Conservation (phyloP, 1,284 basidiomycete genomes). For the Cryptococcus sp. region DNA sequence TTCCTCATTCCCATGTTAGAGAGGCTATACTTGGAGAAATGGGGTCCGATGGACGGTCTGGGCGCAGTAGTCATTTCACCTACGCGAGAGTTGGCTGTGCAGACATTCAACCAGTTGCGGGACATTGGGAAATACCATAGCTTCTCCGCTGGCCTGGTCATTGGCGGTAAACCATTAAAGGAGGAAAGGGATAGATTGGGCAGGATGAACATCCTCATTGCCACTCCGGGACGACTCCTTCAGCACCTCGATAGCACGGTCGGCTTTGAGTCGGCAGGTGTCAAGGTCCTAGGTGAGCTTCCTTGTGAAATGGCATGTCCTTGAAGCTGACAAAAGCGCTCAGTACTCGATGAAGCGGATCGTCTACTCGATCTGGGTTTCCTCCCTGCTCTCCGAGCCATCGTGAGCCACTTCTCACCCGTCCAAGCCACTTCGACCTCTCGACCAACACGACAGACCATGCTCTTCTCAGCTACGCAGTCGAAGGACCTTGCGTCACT, state of each 20-base stretch:
- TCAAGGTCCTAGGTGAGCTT: slow-evolving; percentile 81
- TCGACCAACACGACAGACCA: slow-evolving; percentile 72
- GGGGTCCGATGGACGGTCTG: slow-evolving; percentile 80
- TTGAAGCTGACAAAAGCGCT: background rate
- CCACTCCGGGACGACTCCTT: slow-evolving; percentile 89
- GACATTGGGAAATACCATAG: slow-evolving; percentile 87
- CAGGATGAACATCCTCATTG: slow-evolving; percentile 96
- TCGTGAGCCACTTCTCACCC: slow-evolving; percentile 68
- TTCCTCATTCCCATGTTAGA: slow-evolving; percentile 79
- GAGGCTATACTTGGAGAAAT: slow-evolving; percentile 69
- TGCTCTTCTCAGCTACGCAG: slow-evolving; percentile 96
- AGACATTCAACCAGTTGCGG: slow-evolving; percentile 94
- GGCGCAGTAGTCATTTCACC: slow-evolving; percentile 94
- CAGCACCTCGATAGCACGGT: slow-evolving; percentile 99
- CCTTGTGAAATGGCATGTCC: too few relatives aligned
- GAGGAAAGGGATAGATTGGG: slow-evolving; percentile 85
- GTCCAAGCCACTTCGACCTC: slow-evolving; percentile 61
- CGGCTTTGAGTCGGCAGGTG: slow-evolving; percentile 85
- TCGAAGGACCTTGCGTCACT: slow-evolving; percentile 87
- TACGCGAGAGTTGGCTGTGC: slow-evolving; percentile 91
- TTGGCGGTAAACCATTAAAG: slow-evolving; percentile 94
- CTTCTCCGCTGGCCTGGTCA: slow-evolving; percentile 93
- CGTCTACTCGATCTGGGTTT: slow-evolving; percentile 97
- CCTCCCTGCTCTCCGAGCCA: slow-evolving; percentile 81
- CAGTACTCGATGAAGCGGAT: slow-evolving; percentile 95